These are phyloP conservation scores for Spathaspora arborariae DNA, from an alignment of 805 yeast species.

Conservation along the genomic window DNA sequence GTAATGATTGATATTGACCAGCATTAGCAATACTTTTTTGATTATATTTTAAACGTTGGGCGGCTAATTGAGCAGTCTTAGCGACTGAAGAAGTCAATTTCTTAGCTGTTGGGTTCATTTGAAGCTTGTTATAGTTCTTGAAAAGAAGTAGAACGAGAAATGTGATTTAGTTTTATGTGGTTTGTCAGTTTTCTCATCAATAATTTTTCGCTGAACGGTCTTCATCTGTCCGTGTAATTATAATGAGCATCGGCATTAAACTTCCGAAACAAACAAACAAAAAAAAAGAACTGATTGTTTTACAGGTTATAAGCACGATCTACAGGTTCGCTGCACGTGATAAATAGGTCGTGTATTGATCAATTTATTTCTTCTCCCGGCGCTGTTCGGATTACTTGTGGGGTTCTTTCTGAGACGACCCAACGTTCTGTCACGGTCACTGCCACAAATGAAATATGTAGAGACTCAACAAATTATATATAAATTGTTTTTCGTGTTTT, in stretches of 20 bases:
- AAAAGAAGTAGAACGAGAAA: no score
- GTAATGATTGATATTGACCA: constrained; percentile 32
- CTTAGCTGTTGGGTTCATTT: constrained; percentile 1
- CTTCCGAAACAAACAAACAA: background rate
- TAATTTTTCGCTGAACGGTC: background rate
- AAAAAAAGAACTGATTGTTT: background rate
- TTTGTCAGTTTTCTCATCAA: no score
- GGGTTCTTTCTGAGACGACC: no score
- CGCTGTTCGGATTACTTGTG: background rate
- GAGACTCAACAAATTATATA: no score
- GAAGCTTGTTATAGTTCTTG: background rate
- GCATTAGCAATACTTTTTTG: constrained; percentile 20
- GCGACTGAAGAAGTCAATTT: constrained; percentile 24
- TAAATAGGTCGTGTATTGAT: background rate
- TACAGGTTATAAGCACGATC: background rate
- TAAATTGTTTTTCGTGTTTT: no score
- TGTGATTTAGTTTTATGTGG: background rate
- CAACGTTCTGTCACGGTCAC: no score
- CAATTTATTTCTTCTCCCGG: background rate
- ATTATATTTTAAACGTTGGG: constrained; percentile 28
- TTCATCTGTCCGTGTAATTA: constrained; percentile 3
- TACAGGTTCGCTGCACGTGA: background rate
- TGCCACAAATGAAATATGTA: no score
- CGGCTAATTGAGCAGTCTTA: constrained; percentile 41
- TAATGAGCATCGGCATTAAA: background rate